phyloP scores from a whole-genome alignment of 768 basidiomycete species.

The Auricularia sp. region DNA sequence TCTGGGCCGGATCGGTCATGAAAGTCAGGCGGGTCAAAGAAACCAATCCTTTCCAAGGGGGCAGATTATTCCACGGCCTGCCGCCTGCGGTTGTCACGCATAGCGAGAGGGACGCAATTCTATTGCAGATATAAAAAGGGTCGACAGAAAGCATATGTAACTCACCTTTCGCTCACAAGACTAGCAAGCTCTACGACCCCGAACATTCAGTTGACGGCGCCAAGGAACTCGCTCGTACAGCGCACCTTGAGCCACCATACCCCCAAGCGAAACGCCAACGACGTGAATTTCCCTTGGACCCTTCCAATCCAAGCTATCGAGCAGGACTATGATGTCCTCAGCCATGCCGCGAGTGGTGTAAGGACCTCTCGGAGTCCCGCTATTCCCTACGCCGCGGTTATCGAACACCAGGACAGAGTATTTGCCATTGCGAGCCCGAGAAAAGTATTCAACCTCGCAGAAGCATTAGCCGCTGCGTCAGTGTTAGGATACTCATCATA shows the following conservation, averaged over 20 bases:
- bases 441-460: conserved; percentile 55
- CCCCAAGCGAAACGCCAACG: conserved; percentile 68
- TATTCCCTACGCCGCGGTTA: conserved; percentile 77
- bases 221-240: neutral
- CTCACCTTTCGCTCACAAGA: conserved; percentile 40
- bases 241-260: conserved; percentile 74
- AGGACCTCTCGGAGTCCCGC: conserved; percentile 58
- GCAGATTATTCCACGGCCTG: conserved; percentile 44
- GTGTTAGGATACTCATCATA: neutral
- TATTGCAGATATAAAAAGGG: conserved; percentile 7
- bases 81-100: conserved; percentile 65
- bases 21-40: neutral
- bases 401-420: conserved; percentile 69
- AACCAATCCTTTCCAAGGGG: conserved; percentile 30
- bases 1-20: neutral
- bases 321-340: conserved; percentile 53
- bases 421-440: conserved; percentile 27
- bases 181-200: conserved; percentile 50
- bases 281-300: conserved; percentile 50
- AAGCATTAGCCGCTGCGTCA: neutral
- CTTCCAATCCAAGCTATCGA: conserved; percentile 68
- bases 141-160: too few species aligned
- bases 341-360: conserved; percentile 77
- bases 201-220: neutral
- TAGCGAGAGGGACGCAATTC: conserved; percentile 58